phyloP scores from a whole-genome alignment of 306 rosid genomes.

The Ormosia semicastrata region DNA sequence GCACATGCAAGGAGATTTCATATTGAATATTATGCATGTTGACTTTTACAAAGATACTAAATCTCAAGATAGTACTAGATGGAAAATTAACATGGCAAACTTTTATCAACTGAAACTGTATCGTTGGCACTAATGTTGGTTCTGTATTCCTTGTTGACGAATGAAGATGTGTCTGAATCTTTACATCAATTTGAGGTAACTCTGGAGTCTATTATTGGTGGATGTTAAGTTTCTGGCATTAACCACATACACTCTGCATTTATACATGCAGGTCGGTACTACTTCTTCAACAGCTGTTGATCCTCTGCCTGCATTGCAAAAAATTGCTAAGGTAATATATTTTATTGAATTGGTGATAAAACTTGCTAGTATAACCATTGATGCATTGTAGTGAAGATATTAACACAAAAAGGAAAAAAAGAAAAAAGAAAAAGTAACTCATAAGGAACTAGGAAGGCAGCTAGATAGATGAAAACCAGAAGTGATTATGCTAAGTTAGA shows the following conservation, averaged over 20 bases:
- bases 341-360: constrained; percentile 18
- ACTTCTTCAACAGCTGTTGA: constrained; percentile 95
- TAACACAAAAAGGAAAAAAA: neutral
- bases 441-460: neutral
- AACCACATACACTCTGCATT: constrained; percentile 12
- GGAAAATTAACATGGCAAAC: neutral
- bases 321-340: constrained; percentile 64
- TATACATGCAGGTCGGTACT: constrained; percentile 72
- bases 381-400: constrained; percentile 11
- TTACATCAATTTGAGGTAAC: neutral
- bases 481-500: constrained; percentile 6
- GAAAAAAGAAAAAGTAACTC: neutral
- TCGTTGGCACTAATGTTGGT: neutral
- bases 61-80: neutral
- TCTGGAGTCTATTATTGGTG: neutral
- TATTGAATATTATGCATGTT: neutral
- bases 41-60: neutral
- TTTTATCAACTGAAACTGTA: neutral
- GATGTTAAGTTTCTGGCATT: constrained; percentile 7
- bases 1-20: neutral
- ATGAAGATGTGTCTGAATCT: neutral
- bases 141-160: constrained; percentile 3
- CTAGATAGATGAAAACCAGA: constrained; percentile 13
- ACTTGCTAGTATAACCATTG: neutral
- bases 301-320: constrained; percentile 69